phyloP scores from a whole-genome alignment of 164 flowering plant species.

The Vitis rupestris region DNA sequence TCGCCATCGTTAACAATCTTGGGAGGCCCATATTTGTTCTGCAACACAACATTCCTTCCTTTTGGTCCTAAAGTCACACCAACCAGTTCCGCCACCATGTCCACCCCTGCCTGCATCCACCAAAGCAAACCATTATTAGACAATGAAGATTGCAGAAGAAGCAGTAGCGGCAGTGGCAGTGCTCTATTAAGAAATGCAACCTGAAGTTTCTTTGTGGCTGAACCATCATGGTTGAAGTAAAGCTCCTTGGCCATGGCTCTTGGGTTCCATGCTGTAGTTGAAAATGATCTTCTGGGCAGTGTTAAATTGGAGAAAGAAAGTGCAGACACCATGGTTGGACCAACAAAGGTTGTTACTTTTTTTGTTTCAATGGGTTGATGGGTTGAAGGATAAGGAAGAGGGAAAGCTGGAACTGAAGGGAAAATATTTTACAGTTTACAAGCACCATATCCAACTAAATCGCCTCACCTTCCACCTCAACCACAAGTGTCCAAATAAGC shows the following conservation, averaged over 20 bases:
- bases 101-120: constrained; percentile 72
- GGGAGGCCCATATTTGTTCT: constrained; percentile 92
- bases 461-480: no score
- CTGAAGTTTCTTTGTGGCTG: constrained; percentile 74
- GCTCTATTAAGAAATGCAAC: constrained; percentile 20
- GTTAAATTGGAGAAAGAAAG: constrained; percentile 27
- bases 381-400: constrained; percentile 6
- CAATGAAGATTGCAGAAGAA: no score
- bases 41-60: constrained; percentile 90
- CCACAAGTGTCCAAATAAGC: no score
- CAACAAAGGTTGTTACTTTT: neutral
- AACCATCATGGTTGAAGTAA: constrained; percentile 82
- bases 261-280: constrained; percentile 14
- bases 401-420: neutral
- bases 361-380: neutral
- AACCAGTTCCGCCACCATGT: constrained; percentile 71
- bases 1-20: constrained; percentile 95
- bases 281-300: constrained; percentile 20
- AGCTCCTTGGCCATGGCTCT: constrained; percentile 72
- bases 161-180: no score
- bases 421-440: no score
- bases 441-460: no score
- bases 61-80: constrained; percentile 93
- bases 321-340: constrained; percentile 49
- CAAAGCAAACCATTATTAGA: neutral